Evolutionary conservation across 441 rosid genomes (phyloP), one percentile per base, ranked within the genome.

Genomic region (Populus hybrid): DNA sequence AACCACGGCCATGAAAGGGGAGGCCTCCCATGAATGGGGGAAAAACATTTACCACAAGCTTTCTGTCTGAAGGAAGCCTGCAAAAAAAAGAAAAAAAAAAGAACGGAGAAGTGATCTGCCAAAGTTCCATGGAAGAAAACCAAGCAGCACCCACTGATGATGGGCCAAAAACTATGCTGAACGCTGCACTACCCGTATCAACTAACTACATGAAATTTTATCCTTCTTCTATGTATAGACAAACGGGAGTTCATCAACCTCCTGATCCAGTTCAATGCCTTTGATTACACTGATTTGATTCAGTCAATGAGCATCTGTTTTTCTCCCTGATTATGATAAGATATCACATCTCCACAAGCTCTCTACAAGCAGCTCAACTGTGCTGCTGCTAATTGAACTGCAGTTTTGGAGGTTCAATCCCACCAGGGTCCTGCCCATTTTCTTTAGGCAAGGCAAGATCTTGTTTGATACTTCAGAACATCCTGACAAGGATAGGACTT

Each of bases 291-390:
- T 21, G 53, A 12, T 53, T 50, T 8, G 2, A 66, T 69, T 68
- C 21, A 26, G 61, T 26, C 42, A 24, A 38, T 36, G 7, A 31
- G 23, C 72, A 29, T 36, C 71, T 50, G 28, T 12, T 29, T 29
- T 76, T 16, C 71, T 66, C 77, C 14, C 53, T 14, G 36, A 75
- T 86, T 77, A 90, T 78, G 72, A 83, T 69, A 96, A 94, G 82
- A 94, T 92, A 78, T 94, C 98, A 72, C 99, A 94, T 85, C 94
- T 90, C 98, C 99, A 93, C 82, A 94, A 82, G 79, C 80, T 86
- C 81, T 91, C 95, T 16, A 90, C 83, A 63, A 96, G 92, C 67
- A 69, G 64, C 74, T 87, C 92, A 64, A 92, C 83, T 4, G 87
- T 77, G 73, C 85, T 78, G 84, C 87, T 80, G 88, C 96, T 93